phyloP scores from a whole-genome alignment of 441 rosid species.

The Corymbia calophylla region DNA sequence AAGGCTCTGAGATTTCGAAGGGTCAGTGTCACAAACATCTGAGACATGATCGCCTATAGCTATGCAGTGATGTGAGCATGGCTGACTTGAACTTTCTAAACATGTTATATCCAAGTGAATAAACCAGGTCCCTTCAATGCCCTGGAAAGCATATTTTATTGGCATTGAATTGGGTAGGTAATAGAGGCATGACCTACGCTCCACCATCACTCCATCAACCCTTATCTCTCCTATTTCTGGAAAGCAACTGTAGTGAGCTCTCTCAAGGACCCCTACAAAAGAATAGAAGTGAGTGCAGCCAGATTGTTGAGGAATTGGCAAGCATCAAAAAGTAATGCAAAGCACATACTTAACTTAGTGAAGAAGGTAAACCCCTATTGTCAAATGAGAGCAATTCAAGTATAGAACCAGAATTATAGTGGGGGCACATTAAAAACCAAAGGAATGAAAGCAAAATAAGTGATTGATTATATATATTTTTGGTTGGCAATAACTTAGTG shows the following conservation, averaged over 20 bases:
- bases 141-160: slow-evolving; percentile 35
- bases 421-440: not conserved
- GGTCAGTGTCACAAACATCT: not conserved
- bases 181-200: slow-evolving; percentile 28
- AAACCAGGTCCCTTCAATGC: slow-evolving; percentile 32
- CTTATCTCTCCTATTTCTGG: slow-evolving; percentile 38
- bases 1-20: not conserved
- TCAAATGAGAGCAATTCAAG: not conserved
- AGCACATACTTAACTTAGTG: not conserved
- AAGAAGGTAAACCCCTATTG: not conserved
- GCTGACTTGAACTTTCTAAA: slow-evolving; percentile 3
- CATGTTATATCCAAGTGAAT: slow-evolving; percentile 17
- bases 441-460: not conserved
- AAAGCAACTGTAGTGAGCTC: slow-evolving; percentile 31
- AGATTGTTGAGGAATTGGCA: not conserved
- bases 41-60: not conserved
- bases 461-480: not conserved
- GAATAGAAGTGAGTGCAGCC: not conserved
- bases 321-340: not conserved
- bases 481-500: not conserved
- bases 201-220: slow-evolving; percentile 51
- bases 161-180: slow-evolving; percentile 35
- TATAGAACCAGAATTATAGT: not conserved
- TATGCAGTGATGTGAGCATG: not conserved
- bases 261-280: slow-evolving; percentile 49